These are phyloP conservation scores for Phialophora verrucosa DNA, from an alignment of 2,329 filamentous ascomycete species.

Conservation along the genomic window DNA sequence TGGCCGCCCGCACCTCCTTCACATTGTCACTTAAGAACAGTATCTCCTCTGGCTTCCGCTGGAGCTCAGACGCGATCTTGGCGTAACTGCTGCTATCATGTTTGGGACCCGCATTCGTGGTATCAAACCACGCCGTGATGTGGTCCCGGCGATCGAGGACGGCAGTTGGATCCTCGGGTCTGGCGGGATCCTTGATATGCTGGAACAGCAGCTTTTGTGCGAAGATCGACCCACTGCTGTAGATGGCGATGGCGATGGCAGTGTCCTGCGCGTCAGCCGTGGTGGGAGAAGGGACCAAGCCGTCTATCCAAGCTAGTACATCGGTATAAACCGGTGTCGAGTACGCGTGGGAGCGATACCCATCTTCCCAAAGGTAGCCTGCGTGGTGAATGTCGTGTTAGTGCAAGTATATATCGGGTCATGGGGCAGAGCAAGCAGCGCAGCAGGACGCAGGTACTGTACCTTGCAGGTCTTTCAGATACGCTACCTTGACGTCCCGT, in stretches of 20 bases:
- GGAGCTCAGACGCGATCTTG: slow-evolving; percentile 30
- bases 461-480: slow-evolving; percentile 37
- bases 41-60: slow-evolving; percentile 19
- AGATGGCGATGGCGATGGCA: slow-evolving; percentile 28
- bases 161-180: slow-evolving; percentile 11
- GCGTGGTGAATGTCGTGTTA: background rate
- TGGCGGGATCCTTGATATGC: slow-evolving; percentile 29
- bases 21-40: slow-evolving; percentile 38
- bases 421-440: background rate
- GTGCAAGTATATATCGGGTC: background rate
- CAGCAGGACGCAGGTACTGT: background rate
- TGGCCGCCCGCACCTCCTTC: slow-evolving; percentile 32
- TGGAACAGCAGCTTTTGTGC: slow-evolving; percentile 37
- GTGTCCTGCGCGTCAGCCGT: background rate
- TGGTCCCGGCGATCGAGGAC: slow-evolving; percentile 22
- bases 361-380: slow-evolving; percentile 37
- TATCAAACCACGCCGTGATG: slow-evolving; percentile 35
- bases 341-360: slow-evolving; percentile 32
- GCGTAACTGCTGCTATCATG: slow-evolving; percentile 28
- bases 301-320: slow-evolving; percentile 24
- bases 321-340: slow-evolving; percentile 33
- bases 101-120: slow-evolving; percentile 37
- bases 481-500: slow-evolving; percentile 36
- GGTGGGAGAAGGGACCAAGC: slow-evolving; percentile 17
- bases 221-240: slow-evolving; percentile 36